Evolutionary conservation across 345 rosid genomes (phyloP).

Genomic region (Crucihimalaya himalaica): DNA sequence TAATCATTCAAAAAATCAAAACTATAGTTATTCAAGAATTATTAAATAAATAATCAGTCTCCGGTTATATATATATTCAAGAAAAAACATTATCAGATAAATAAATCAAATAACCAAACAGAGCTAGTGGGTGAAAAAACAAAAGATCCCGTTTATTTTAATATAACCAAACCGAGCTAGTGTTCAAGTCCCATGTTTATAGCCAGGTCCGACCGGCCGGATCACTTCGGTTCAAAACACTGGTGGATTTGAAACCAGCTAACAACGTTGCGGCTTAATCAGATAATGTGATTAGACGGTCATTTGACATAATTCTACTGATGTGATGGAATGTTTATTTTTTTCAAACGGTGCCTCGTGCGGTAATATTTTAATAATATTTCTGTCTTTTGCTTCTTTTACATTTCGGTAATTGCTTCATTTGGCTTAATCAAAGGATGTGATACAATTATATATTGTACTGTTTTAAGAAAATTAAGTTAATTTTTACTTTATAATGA

Average conservation of each 20-base stretch:
- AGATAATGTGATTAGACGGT: slow-evolving; percentile 5
- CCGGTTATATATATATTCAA: no score
- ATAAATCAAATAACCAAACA: no score
- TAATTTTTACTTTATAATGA: not conserved
- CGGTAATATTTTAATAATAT: not conserved
- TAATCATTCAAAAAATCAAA: no score
- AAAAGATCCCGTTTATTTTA: not conserved
- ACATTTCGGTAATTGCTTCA: not conserved
- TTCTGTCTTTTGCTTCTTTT: not conserved
- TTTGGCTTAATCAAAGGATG: not conserved
- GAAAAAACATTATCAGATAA: no score
- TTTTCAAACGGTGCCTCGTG: slow-evolving; percentile 18
- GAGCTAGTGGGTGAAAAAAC: not conserved
- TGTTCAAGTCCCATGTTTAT: not conserved
- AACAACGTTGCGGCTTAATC: not conserved
- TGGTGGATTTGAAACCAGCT: not conserved
- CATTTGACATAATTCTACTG: slow-evolving; percentile 7
- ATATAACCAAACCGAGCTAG: not conserved
- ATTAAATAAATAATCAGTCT: no score
- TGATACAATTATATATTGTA: not conserved
- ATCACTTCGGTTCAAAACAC: not conserved
- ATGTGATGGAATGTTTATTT: slow-evolving; percentile 13
- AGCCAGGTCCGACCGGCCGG: not conserved
- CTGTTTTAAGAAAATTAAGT: not conserved
- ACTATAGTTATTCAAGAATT: no score